Evolutionary conservation across 306 rosid genomes (phyloP), one percentile per base, ranked within the genome.

Genomic region (Prunus salicina): DNA sequence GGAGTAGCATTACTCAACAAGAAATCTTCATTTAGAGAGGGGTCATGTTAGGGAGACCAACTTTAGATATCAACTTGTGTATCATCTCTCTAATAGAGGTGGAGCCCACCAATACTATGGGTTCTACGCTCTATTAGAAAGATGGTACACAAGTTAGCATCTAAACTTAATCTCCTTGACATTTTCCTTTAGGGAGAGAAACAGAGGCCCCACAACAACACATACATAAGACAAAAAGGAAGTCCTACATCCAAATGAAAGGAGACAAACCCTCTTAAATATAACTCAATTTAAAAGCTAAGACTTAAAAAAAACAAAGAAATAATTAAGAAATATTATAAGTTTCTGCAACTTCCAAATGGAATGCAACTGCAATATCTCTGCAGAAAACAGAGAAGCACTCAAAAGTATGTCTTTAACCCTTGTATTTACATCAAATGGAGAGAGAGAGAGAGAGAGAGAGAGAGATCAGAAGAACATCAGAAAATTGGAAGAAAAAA

Each of bases 241-340:
- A 58, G 4, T 64, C 63, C 71, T 72, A 51, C 53, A 53, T 64
- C 62, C 80, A 76, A 69, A 27, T 49, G 34, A 53, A 65, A 69
- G 46, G 58, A 76, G 75, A 76, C 60, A 78, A 67, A 43, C 34
- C 47, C 16, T 3, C 15, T 24, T 58, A 47, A 50, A 8, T 63
- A 53, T 22, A 2, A 64, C 43, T 22, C 38, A 24, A 28, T 60
- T 22, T n/a, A 60, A 34, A 58, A 57, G n/a, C 19, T 12, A 5
- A 67, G 76, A 43, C 55, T 27, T 27, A 3, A 49, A 65, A 53
- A 5, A 1, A 10, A 43, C 34, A 58, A 76, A 60, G n/a, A 69
- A 38, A 64, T 34, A 7, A 64, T 34, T 34, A 15, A 43, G 77
- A 41, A 60, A 58, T 24, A 38, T 71, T 2, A 71, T 41, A 49